Conservation (phyloP, 2,329 filamentous ascomycete species). For the Fusarium stilboides region DNA sequence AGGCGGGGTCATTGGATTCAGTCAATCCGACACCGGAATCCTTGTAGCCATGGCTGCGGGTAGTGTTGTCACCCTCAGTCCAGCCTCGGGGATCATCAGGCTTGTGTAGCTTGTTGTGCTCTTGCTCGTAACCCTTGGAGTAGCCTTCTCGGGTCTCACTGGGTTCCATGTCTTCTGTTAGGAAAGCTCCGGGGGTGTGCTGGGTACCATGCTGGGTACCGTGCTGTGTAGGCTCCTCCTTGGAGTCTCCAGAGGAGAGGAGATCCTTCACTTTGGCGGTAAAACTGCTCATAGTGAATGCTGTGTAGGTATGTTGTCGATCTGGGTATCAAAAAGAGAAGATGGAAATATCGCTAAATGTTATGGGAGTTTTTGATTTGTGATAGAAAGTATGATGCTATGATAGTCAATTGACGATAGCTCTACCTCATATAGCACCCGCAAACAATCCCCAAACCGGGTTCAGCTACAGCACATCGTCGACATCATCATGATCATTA, state of each 20-base stretch:
- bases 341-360: neutral
- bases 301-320: neutral
- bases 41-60: conserved; percentile 26
- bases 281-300: conserved; percentile 26
- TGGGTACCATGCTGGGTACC: conserved; percentile 1
- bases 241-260: conserved; percentile 17
- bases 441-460: conserved; percentile 2
- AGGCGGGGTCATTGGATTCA: conserved; percentile 9
- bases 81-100: conserved; percentile 37
- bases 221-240: conserved; percentile 5
- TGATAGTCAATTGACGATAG: neutral
- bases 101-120: conserved; percentile 46
- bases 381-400: neutral
- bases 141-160: conserved; percentile 14
- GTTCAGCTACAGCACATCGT: conserved; percentile 18
- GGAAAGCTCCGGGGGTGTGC: conserved; percentile 42
- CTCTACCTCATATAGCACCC: conserved; percentile 28
- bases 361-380: neutral
- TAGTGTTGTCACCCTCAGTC: conserved; percentile 13
- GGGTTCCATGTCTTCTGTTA: conserved; percentile 35
- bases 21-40: conserved; percentile 37
- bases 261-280: conserved; percentile 36
- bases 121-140: conserved; percentile 19
- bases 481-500: conserved; percentile 41
- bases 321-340: conserved; percentile 4